These are phyloP conservation scores for Neoscytalidium dimidiatum DNA, from an alignment of 2,329 filamentous ascomycete genomes.

Conservation along the genomic window DNA sequence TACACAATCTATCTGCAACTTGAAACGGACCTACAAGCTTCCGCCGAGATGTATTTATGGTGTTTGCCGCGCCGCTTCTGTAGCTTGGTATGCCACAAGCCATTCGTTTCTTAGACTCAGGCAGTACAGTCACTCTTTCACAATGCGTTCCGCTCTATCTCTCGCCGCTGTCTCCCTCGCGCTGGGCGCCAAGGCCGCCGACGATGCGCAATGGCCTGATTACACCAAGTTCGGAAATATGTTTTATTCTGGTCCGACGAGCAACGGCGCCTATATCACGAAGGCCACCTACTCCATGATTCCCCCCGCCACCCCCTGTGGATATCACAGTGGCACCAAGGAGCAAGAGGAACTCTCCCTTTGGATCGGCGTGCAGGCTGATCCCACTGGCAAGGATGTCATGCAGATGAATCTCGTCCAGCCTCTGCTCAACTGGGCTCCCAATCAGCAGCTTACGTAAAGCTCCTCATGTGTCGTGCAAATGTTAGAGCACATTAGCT, in stretches of 20 bases:
- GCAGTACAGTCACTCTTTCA: not conserved
- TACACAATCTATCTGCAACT: not conserved
- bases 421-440: conserved; percentile 18
- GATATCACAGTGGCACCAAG: not conserved
- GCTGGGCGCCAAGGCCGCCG: not conserved
- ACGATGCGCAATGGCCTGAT: not conserved
- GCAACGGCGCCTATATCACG: conserved; percentile 20
- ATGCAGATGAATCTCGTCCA: conserved; percentile 19
- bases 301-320: conserved; percentile 10
- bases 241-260: conserved; percentile 20
- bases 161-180: not conserved
- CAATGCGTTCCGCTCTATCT: not conserved
- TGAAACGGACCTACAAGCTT: not conserved
- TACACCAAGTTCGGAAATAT: conserved; percentile 18
- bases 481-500: not conserved
- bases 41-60: not conserved
- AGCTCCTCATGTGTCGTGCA: no score
- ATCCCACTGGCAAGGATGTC: conserved; percentile 9
- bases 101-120: not conserved
- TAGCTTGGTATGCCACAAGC: not conserved
- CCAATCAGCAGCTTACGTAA: not conserved
- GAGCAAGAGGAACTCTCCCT: conserved; percentile 1
- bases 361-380: conserved; percentile 20
- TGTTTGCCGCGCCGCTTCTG: not conserved
- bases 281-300: conserved; percentile 20